Evolutionary conservation across 257 asterid genomes (phyloP), one percentile per base, ranked within the genome.

Genomic region (Mitragyna speciosa): DNA sequence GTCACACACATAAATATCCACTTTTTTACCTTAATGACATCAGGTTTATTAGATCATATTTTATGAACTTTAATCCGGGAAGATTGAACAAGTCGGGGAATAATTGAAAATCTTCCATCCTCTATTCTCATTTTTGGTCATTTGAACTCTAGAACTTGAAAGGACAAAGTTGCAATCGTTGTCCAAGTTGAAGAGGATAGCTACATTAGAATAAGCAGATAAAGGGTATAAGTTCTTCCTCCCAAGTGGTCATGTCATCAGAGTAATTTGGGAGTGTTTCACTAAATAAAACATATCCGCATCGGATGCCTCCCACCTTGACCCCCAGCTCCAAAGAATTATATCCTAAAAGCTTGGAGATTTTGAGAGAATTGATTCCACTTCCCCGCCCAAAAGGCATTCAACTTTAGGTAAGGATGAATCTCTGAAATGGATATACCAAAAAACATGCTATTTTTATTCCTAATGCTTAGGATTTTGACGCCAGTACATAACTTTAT

Each of bases 321-420:
- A 54, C 2, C 64, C 52, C 69, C 30, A 45, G 49, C 64, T 77
- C 49, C 51, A 2, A 31, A 31, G 80, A 66, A 51, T 77, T 12
- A 19, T 51, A 36, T 51, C 28, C 43, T 76, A 30, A 67, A 33
- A 5, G 22, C 39, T 33, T 68, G n/a, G 75, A 33, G 54, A 77
- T 7, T 6, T 24, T 15, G 39, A 5, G 61, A 69, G 76, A 78
- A 70, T n/a, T 26, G 28, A 19, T 69, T 69, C 81, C 30, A 52
- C 54, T 36, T 51, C 48, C 61, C 24, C n/a, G 24, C 15, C 3
- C n/a, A 7, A 31, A 24, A 22, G 26, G 19, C 48, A 6, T 24
- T 49, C 16, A 51, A 49, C 22, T 70, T 68, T 78, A n/a, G 81
- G 26, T n/a, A 36, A 67, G 74, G 7, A 66, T 67, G 75, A 77